Base-by-base conservation (phyloP, 2,329 filamentous ascomycete genomes). In the Pezicula carpinea region DNA sequence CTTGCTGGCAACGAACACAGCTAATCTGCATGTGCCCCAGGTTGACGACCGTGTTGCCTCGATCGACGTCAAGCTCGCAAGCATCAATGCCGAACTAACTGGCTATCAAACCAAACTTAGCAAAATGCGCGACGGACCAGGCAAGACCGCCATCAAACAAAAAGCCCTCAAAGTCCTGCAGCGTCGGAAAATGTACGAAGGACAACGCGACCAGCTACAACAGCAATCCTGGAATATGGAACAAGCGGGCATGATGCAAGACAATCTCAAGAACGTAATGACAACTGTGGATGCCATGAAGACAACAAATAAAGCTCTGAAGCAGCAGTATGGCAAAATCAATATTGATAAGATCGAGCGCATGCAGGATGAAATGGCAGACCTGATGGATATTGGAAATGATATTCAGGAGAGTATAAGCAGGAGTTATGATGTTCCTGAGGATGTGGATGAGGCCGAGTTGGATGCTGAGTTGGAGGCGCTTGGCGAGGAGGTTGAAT, bases 171-270 rank as follows among this genome's bases (percentile, higher is more conserved):
- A 96, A 62, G 83, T 97, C 10, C 83, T 97, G 2, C 89, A 96
- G 71, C 87, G 90, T 49, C 86, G 92, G 58, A 96, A 95, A 66
- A 85, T 91, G 69, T 95, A 96, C 80, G 93, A 99, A 70, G 77
- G 81, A 3, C 90, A 96, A 69, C 89, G 92, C 55, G 90, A 96
- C 62, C 91, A 97, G 70, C 82, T 97, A 45, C 87, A 95, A 70
- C 80, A 85, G 55, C 93, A 99, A 71, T 89, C 89, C 18, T 97
- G 91, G 91, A 97, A 97, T 72, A 96, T 99, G 91, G 91, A 97
- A 72, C 91, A 96, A 70, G 91, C 92, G 3, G 87, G 87, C 65
- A 95, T 91, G 79, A 96, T 97, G 92, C 90, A 95, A 72, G 92
- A 97, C 71, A 97, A 97, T 64, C 79, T 99, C 44, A 93, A 95